A percentile compares a stretch with the other conserved stretches of the same genome.
Conservation (phyloP, 306 rosid species). For the Abrus pulchellus region DNA sequence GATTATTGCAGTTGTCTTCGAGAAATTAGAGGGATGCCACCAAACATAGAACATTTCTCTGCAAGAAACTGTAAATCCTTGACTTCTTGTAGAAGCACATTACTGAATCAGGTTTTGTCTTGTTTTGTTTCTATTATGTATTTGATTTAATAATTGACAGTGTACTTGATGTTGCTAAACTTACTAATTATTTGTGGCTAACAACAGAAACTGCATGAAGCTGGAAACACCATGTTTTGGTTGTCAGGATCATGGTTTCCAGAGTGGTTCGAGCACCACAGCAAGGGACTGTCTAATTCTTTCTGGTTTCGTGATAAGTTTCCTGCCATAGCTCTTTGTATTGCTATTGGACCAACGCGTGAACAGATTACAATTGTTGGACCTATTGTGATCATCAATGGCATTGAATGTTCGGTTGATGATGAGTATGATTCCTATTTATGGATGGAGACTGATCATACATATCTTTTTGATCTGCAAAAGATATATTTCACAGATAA, state of each 20-base stretch:
- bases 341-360: slow-evolving; percentile 1
- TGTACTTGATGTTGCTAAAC: neutral
- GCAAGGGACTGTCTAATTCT: neutral
- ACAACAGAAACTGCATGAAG: neutral
- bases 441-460: neutral
- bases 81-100: slow-evolving; percentile 7
- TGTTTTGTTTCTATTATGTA: neutral
- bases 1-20: neutral
- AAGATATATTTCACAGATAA: neutral
- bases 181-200: neutral
- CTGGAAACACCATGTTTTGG: neutral
- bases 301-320: slow-evolving; percentile 32
- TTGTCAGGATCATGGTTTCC: neutral
- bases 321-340: slow-evolving; percentile 1
- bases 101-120: slow-evolving; percentile 4
- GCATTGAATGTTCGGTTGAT: neutral
- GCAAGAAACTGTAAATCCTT: neutral
- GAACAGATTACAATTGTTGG: neutral
- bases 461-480: neutral
- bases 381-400: neutral
- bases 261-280: neutral
- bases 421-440: neutral
- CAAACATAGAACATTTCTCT: neutral
- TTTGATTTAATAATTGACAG: neutral
- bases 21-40: slow-evolving; percentile 37